Evolutionary conservation across 176 grass and related monocot species (phyloP), one percentile per base, ranked within the genome.

Genomic region (Pharus latifolius): DNA sequence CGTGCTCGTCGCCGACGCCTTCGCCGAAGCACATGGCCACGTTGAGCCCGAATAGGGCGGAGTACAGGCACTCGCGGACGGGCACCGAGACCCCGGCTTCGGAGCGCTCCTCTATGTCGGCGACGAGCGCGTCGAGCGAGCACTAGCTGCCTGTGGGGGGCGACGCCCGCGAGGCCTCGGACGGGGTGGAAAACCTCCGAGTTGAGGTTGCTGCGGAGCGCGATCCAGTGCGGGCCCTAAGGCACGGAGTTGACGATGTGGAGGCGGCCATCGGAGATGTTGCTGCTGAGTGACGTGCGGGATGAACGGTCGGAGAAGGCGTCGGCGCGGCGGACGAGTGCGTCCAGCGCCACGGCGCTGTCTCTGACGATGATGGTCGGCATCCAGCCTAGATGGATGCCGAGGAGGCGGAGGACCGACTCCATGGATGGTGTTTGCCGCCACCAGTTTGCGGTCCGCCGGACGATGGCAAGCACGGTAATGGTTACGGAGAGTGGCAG

Each of bases 171-270:
- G 10, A 48, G 41, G 14, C 75, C 63, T 0, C 57, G 72, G 46
- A 64, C 59, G 28, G 65, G 64, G 65, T 79, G 76, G 23, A 79
- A 30, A 29, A 53, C 16, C 65, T 69, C 30, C 22, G 76, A 60
- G 31, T 15, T 41, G 53, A 79, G 65, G 65, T 79, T 79, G 16
- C 65, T 26, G 7, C 43, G 29, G 11, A 79, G 76, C 6, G 30
- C 54, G 20, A 49, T 31, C 76, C 76, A 79, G 65, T 30, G 76
- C 6, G 24, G 65, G 3, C 76, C 76, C 31, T 79, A 42, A 22
- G 65, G 76, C 23, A 40, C 54, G 54, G 42, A 49, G 43, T 3
- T 69, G 55, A 69, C 40, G 76, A 59, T 79, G 42, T 42, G 59
- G 10, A 63, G 22, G 5, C 47, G 73, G 47, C 47, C 46, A 16